Conservation (phyloP, 2,329 filamentous ascomycete genomes). For the Cordyceps pruinosa region DNA sequence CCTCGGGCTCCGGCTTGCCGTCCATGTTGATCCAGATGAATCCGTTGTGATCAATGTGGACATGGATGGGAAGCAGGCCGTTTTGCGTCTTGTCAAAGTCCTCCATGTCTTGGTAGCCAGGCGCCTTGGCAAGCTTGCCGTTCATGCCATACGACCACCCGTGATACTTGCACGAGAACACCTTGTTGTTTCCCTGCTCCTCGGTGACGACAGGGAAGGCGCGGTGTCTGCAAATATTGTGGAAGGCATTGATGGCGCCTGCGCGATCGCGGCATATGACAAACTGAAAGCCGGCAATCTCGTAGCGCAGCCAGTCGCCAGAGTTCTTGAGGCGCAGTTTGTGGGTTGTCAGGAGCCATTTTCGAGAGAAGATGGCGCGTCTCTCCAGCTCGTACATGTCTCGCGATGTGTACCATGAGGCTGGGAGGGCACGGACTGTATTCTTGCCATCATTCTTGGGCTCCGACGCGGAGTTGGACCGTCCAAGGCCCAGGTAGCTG, state of each 20-base stretch:
- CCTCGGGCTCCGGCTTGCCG: constrained; percentile 34
- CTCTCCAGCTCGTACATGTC: constrained; percentile 45
- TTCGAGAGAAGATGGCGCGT: constrained; percentile 43
- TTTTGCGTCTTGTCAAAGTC: constrained; percentile 48
- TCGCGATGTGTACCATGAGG: constrained; percentile 38
- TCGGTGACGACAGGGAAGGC: constrained; percentile 47
- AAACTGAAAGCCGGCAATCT: constrained; percentile 46
- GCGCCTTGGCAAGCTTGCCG: constrained; percentile 49
- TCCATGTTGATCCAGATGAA: constrained; percentile 55
- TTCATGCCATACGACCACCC: constrained; percentile 51
- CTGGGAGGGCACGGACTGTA: constrained; percentile 30
- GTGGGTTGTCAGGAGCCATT: constrained; percentile 45
- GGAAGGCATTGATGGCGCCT: constrained; percentile 45
- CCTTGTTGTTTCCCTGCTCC: constrained; percentile 38
- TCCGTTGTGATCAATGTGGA: constrained; percentile 40
- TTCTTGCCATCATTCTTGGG: constrained; percentile 9
- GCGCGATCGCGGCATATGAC: constrained; percentile 40
- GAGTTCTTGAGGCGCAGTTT: constrained; percentile 37
- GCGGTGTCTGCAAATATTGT: constrained; percentile 53
- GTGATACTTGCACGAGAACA: constrained; percentile 51
- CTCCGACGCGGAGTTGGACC: constrained; percentile 8
- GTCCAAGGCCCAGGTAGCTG: constrained; percentile 8
- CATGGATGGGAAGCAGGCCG: constrained; percentile 42
- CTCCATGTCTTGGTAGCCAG: constrained; percentile 44
- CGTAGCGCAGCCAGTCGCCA: constrained; percentile 46